These are phyloP conservation scores for Boeremia exigua DNA, from an alignment of 2,329 filamentous ascomycete genomes.

Conservation along the genomic window DNA sequence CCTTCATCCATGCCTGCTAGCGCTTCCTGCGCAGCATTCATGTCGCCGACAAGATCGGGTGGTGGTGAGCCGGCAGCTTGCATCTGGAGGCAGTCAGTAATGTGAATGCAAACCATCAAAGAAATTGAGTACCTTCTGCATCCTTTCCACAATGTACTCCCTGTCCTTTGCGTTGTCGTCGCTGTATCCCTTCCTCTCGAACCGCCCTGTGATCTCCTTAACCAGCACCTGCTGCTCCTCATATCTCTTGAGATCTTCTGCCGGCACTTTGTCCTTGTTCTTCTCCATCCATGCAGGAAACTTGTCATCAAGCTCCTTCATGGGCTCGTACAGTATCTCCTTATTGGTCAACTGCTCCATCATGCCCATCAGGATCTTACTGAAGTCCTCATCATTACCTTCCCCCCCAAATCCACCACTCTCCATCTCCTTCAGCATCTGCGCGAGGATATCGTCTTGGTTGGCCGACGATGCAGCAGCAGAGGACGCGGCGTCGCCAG, in stretches of 20 bases:
- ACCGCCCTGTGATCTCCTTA: slow-evolving; percentile 84
- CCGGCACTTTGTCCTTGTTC: slow-evolving; percentile 69
- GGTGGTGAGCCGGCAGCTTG: slow-evolving; percentile 93
- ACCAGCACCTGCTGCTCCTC: slow-evolving; percentile 81
- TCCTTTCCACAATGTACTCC: slow-evolving; percentile 93
- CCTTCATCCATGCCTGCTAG: slow-evolving; percentile 62
- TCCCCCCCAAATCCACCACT: slow-evolving; percentile 62
- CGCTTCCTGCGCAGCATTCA: slow-evolving; percentile 79
- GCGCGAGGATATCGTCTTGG: slow-evolving; percentile 81
- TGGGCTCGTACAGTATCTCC: slow-evolving; percentile 96
- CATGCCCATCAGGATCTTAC: slow-evolving; percentile 95
- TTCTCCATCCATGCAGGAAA: slow-evolving; percentile 88
- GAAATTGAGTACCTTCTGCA: slow-evolving; percentile 78
- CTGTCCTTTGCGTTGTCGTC: slow-evolving; percentile 82
- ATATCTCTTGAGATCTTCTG: slow-evolving; percentile 79
- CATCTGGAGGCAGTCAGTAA: slow-evolving; percentile 68
- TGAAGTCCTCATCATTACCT: slow-evolving; percentile 79
- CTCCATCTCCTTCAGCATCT: slow-evolving; percentile 90
- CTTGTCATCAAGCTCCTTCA: slow-evolving; percentile 95
- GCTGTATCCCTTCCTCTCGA: slow-evolving; percentile 80
- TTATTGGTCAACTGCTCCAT: slow-evolving; percentile 99
- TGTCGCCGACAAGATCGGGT: slow-evolving; percentile 86
- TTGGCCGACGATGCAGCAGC: slow-evolving; percentile 67
- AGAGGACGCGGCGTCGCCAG: slow-evolving; percentile 82
- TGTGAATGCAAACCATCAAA: neutral